phyloP scores from a whole-genome alignment of 129 eudicot genomes.

The Tanacetum coccineum region DNA sequence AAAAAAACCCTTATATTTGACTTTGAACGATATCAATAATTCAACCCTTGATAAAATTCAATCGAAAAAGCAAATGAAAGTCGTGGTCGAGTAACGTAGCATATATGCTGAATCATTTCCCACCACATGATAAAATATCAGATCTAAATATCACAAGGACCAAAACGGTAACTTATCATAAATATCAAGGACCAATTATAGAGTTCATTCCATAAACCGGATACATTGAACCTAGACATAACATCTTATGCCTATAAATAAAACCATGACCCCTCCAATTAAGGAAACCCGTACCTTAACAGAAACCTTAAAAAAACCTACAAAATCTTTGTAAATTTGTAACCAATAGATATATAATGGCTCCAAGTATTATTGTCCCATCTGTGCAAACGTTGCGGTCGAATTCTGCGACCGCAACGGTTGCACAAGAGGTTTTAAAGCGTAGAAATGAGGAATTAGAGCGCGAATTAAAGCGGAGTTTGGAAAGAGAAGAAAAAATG shows the following conservation, averaged over 20 bases:
- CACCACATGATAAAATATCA: slow-evolving; percentile 9
- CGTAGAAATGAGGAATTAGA: slow-evolving; percentile 73
- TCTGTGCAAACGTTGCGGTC: not conserved
- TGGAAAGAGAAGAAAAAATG: slow-evolving; percentile 71
- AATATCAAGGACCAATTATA: not conserved
- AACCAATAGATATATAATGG: not conserved
- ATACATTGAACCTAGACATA: slow-evolving; percentile 33
- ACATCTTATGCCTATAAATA: slow-evolving; percentile 15
- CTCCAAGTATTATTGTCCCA: slow-evolving; percentile 12
- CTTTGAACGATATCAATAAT: too few species aligned
- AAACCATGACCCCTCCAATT: not conserved
- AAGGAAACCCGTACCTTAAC: not conserved
- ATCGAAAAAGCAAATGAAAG: too few species aligned
- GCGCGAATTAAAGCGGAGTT: slow-evolving; percentile 50
- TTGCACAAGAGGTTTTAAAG: slow-evolving; percentile 35
- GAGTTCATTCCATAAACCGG: not conserved
- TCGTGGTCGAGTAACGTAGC: not conserved
- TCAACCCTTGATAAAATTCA: too few species aligned
- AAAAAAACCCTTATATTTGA: too few species aligned
- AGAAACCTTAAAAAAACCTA: not conserved
- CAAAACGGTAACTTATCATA: not conserved
- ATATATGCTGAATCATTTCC: not conserved
- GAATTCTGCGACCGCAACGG: not conserved
- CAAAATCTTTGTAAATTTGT: not conserved
- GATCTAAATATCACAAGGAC: not conserved